These are phyloP conservation scores for Puccinia polysora DNA, from an alignment of 1,284 basidiomycete genomes.

Conservation along the genomic window DNA sequence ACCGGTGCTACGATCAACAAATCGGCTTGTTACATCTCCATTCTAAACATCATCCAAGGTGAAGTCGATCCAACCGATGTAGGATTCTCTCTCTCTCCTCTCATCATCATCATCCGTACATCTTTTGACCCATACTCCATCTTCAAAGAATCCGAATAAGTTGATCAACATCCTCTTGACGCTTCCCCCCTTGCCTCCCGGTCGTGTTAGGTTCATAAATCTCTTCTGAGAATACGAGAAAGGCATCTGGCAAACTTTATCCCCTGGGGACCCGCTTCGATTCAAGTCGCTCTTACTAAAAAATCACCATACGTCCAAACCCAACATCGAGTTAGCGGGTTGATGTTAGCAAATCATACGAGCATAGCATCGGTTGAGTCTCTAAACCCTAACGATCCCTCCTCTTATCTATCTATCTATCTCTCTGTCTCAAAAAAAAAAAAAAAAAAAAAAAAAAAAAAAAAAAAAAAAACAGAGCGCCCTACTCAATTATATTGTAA, in stretches of 20 bases:
- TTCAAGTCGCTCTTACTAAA: conserved; percentile 92
- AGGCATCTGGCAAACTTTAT: conserved; percentile 96
- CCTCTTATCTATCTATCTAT: not conserved
- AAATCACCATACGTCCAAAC: conserved; percentile 81
- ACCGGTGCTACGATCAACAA: conserved; percentile 71
- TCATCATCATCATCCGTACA: not conserved
- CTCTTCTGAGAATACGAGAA: conserved; percentile 88
- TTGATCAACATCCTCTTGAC: too few species aligned
- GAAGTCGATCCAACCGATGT: conserved; percentile 98
- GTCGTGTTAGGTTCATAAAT: conserved; percentile 82
- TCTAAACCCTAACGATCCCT: not conserved
- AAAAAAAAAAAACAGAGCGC: too few species aligned
- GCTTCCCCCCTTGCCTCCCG: too few species aligned
- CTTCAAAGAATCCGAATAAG: too few species aligned
- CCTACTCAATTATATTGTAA: too few species aligned
- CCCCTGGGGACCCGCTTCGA: conserved; percentile 97
- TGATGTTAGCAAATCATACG: conserved; percentile 99
- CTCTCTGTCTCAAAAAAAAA: not conserved
- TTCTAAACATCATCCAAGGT: conserved; percentile 96
- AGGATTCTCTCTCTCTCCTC: conserved; percentile 48
- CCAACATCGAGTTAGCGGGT: conserved; percentile 81
- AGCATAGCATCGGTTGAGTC: conserved; percentile 81
- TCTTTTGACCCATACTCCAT: too few species aligned
- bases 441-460: too few species aligned
- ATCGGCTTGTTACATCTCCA: conserved; percentile 92